A percentile compares a stretch with the other conserved stretches of the same genome.
phyloP scores from a whole-genome alignment of 1,139 yeast genomes.

The Candida labiduridarum region DNA sequence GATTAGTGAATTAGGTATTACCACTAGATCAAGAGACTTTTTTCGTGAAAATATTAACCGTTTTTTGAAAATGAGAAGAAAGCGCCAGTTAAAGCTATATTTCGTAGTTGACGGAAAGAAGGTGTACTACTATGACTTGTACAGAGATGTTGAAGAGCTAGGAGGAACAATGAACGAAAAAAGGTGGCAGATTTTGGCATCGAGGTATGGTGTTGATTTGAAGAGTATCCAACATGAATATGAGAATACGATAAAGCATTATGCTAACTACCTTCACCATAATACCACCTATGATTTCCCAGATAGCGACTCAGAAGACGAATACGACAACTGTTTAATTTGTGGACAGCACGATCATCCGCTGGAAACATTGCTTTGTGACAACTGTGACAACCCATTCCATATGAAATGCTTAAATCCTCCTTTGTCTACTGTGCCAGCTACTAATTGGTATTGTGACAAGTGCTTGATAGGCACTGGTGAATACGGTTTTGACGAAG shows the following conservation, averaged over 20 bases:
- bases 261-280: conserved; percentile 46
- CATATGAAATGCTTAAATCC: conserved; percentile 68
- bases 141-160: conserved; percentile 41
- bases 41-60: conserved; percentile 63
- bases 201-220: conserved; percentile 24
- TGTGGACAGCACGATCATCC: conserved; percentile 58
- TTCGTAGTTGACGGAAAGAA: conserved; percentile 28
- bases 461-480: conserved; percentile 84
- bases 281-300: conserved; percentile 24
- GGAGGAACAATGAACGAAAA: conserved; percentile 25
- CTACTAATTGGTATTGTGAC: conserved; percentile 77
- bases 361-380: conserved; percentile 59
- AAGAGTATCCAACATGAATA: conserved; percentile 35
- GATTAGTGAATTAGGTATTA: conserved; percentile 62
- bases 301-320: conserved; percentile 34
- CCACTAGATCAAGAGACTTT: conserved; percentile 62
- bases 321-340: conserved; percentile 49
- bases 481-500: conserved; percentile 86
- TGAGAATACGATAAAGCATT: conserved; percentile 35
- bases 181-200: conserved; percentile 39
- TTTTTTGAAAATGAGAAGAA: conserved; percentile 50
- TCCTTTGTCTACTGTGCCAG: conserved; percentile 51
- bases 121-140: conserved; percentile 57
- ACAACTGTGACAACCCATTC: conserved; percentile 69
- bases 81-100: conserved; percentile 27